Evolutionary conservation across 2,329 filamentous ascomycete genomes (phyloP).

Genomic region (Trichoderma breve): DNA sequence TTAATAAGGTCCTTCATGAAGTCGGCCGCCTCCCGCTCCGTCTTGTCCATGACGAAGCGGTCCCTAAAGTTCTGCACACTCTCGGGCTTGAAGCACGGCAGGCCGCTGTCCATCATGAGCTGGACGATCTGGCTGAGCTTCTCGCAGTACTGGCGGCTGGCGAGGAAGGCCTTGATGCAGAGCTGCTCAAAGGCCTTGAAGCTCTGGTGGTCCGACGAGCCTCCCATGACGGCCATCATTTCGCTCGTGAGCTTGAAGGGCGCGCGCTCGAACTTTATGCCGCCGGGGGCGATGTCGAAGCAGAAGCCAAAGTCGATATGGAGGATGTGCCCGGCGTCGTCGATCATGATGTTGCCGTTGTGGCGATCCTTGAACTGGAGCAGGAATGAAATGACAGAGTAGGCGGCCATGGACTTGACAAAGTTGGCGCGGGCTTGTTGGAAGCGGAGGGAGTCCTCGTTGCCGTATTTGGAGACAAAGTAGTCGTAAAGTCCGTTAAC

Average conservation of each 20-base stretch:
- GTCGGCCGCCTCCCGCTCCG: slow-evolving; percentile 87
- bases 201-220: slow-evolving; percentile 75
- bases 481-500: slow-evolving; percentile 99
- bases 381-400: slow-evolving; percentile 93
- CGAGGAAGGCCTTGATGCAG: slow-evolving; percentile 92
- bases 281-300: slow-evolving; percentile 96
- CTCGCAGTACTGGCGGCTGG: slow-evolving; percentile 78
- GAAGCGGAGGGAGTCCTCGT: slow-evolving; percentile 91
- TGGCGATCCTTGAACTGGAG: slow-evolving; percentile 99
- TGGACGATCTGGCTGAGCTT: slow-evolving; percentile 87
- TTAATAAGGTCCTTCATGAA: slow-evolving; percentile 87
- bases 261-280: slow-evolving; percentile 94
- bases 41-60: slow-evolving; percentile 88
- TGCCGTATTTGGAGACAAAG: slow-evolving; percentile 95
- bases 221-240: slow-evolving; percentile 99
- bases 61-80: slow-evolving; percentile 90
- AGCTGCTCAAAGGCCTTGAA: slow-evolving; percentile 97
- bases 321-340: slow-evolving; percentile 93
- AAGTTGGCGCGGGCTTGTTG: slow-evolving; percentile 96
- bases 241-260: slow-evolving; percentile 97
- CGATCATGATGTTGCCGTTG: slow-evolving; percentile 99
- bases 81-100: slow-evolving; percentile 97
- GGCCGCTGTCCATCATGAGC: slow-evolving; percentile 91
- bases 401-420: slow-evolving; percentile 98
- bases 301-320: slow-evolving; percentile 99